A percentile compares a stretch with the other conserved stretches of the same genome.
These are phyloP conservation scores for Cladosporium phlei DNA, from an alignment of 2,329 filamentous ascomycete species.

Conservation along the genomic window DNA sequence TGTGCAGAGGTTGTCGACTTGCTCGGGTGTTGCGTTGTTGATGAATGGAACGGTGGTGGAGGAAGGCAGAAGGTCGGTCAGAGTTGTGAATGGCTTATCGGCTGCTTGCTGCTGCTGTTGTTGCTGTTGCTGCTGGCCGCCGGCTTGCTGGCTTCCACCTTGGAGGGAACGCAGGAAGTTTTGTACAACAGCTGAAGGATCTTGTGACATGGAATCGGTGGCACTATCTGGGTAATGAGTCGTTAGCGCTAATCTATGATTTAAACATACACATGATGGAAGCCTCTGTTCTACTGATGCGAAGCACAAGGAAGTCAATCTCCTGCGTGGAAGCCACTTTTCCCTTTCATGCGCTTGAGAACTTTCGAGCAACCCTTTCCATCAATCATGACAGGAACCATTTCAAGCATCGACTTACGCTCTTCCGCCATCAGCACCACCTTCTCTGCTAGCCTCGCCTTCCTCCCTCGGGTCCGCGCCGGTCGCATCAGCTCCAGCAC, in stretches of 20 bases:
- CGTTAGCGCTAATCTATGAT: slow-evolving; percentile 13
- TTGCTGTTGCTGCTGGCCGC: slow-evolving; percentile 36
- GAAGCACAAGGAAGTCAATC: background rate
- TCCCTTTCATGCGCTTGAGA: no score
- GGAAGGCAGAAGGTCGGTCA: slow-evolving; percentile 78
- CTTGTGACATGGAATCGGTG: slow-evolving; percentile 52
- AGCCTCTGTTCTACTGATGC: background rate
- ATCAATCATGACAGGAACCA: background rate
- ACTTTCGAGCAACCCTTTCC: background rate
- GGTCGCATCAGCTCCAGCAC: slow-evolving; percentile 79
- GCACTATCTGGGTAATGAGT: slow-evolving; percentile 43
- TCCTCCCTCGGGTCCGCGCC: slow-evolving; percentile 90
- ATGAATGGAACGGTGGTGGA: slow-evolving; percentile 73
- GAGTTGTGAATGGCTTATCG: slow-evolving; percentile 69
- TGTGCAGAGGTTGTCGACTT: slow-evolving; percentile 69
- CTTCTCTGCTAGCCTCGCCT: slow-evolving; percentile 80
- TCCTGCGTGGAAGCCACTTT: no score
- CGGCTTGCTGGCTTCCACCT: slow-evolving; percentile 38
- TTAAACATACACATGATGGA: slow-evolving; percentile 7
- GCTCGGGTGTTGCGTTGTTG: slow-evolving; percentile 58
- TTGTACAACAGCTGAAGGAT: slow-evolving; percentile 74
- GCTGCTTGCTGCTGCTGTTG: slow-evolving; percentile 40
- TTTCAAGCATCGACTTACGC: slow-evolving; percentile 72
- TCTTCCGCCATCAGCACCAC: slow-evolving; percentile 94
- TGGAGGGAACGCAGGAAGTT: slow-evolving; percentile 83